Percentiles rank a stretch among this genome's conserved stretches.
Conservation (phyloP, 1,284 basidiomycete genomes). For the Gymnopus androsaceus region DNA sequence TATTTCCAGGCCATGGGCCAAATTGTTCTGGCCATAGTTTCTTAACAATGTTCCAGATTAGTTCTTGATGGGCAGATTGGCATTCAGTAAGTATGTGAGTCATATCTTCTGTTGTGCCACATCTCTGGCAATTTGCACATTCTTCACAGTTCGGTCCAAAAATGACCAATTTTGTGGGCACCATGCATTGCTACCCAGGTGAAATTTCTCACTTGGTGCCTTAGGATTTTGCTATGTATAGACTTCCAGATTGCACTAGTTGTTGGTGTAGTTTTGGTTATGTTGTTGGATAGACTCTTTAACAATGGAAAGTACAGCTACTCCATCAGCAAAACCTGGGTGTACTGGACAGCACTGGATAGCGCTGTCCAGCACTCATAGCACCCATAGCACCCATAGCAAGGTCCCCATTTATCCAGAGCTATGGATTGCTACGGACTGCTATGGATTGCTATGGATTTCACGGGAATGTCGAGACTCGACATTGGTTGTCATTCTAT, state of each 20-base stretch:
- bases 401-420: no score
- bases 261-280: conserved; percentile 8
- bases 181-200: conserved; percentile 29
- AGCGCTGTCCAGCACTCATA: background rate
- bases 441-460: no score
- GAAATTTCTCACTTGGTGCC: conserved; percentile 22
- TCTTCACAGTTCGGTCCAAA: conserved; percentile 22
- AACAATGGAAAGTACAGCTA: background rate
- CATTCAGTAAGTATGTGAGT: conserved; percentile 31
- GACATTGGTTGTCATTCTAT: no score
- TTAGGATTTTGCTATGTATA: conserved; percentile 18
- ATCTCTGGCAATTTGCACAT: conserved; percentile 23
- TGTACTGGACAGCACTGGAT: background rate
- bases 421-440: no score
- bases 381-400: no score
- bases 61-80: conserved; percentile 15
- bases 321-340: background rate
- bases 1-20: background rate
- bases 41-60: conserved; percentile 23
- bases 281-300: background rate
- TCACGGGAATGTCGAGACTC: no score
- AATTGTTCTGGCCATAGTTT: conserved; percentile 12
- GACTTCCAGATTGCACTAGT: conserved; percentile 15
- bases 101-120: conserved; percentile 25
- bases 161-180: conserved; percentile 23